Percentiles rank a stretch among this genome's conserved stretches.
phyloP scores from a whole-genome alignment of 108 stramenopile species.

The Discostella pseudostelligera region DNA sequence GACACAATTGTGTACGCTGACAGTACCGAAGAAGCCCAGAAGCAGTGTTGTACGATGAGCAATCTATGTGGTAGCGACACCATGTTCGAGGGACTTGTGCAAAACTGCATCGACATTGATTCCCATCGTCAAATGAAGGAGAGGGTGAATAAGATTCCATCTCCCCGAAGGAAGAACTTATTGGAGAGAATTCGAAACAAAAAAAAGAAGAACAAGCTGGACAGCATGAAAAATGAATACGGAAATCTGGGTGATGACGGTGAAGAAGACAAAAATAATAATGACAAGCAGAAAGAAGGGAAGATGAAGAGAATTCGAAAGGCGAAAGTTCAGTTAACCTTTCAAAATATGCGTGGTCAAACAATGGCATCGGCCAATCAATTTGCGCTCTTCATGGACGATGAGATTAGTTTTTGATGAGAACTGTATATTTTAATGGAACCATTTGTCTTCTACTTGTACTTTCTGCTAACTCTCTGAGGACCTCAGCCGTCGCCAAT shows the following conservation, averaged over 20 bases:
- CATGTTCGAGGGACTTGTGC: conserved; percentile 32
- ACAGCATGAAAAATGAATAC: conserved; percentile 18
- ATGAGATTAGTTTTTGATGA: conserved; percentile 15
- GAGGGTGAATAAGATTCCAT: conserved; percentile 25
- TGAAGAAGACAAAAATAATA: conserved; percentile 21
- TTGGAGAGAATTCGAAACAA: conserved; percentile 24
- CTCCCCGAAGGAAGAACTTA: conserved; percentile 29
- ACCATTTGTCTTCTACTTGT: too few relatives aligned
- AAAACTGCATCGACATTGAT: conserved; percentile 16
- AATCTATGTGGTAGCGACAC: conserved; percentile 18
- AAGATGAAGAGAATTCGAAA: conserved; percentile 32
- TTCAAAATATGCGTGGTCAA: conserved; percentile 30
- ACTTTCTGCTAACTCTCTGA: too few relatives aligned
- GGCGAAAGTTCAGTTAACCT: conserved; percentile 22
- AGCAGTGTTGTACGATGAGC: conserved; percentile 22
- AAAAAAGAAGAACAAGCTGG: conserved; percentile 22
- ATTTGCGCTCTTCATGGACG: conserved; percentile 14
- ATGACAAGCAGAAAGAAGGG: conserved; percentile 14
- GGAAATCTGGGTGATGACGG: conserved; percentile 31
- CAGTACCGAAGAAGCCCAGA: conserved; percentile 18
- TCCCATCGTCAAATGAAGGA: conserved; percentile 23
- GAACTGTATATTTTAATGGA: too few relatives aligned
- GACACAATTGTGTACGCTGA: conserved; percentile 40
- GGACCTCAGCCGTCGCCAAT: too few relatives aligned
- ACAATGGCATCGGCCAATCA: conserved; percentile 17